Evolutionary conservation across 2,329 filamentous ascomycete species (phyloP), one percentile per base, ranked within the genome.

Genomic region (Laburnicola sp.): DNA sequence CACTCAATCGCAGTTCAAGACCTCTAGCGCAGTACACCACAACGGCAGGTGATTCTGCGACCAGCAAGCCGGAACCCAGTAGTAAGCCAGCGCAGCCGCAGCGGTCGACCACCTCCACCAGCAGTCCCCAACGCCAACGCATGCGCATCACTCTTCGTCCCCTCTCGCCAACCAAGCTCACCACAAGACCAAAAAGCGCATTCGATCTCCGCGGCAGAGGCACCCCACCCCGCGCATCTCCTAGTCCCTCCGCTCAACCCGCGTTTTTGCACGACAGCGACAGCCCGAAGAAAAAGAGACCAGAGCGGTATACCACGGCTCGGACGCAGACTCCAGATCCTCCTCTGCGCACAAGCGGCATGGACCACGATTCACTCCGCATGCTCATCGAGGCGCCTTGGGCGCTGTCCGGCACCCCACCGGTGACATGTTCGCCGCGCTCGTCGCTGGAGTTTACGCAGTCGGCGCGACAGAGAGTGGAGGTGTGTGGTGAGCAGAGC

Each of bases 171-270:
- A 58, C 54, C 2, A 66, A 66, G 28, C 53, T 66, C 6, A 48
- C 51, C 10, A 54, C 53, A 5, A 58, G 68, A 25, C 64, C 70
- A 1, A 65, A 59, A 45, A 72, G 69, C 31, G 67, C 70, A 6
- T 66, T 71, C 27, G 67, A 73, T 36, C 57, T 73, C 10, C 63
- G 64, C 30, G 45, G 46, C 6, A 45, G 53, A 22, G 41, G 47
- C 31, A 7, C 42, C 26, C 2, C 25, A 45, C 1, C 44, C 32
- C 22, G 27, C 8, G 27, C 25, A 27, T 27, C 43, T 6, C 4
- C 9, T 16, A 7, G 16, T 31, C 23, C 32, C 3, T 23, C 45
- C 42, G 48, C 45, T 2, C 23, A 39, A 26, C 23, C 43, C 1
- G 35, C 52, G 11, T 45, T 16, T 16, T 16, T 16, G 16, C 16